Conservation (phyloP, 495 filamentous ascomycete species). For the Hyaloscypha hepaticicola region DNA sequence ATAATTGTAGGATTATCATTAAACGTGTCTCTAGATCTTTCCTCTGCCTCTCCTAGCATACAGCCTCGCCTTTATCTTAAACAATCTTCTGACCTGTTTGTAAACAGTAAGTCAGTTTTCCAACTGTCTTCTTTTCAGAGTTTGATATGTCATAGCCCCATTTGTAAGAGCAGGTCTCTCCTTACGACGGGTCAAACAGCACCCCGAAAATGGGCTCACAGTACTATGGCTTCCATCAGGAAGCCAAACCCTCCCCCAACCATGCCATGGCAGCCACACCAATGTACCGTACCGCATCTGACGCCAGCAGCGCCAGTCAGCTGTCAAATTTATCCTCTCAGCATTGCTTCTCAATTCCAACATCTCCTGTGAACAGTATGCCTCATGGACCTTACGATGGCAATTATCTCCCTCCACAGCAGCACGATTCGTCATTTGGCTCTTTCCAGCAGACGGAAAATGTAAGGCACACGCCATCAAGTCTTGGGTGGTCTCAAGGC, state of each 20-base stretch:
- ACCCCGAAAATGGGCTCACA: neutral
- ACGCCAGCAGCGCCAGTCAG: neutral
- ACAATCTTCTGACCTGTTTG: neutral
- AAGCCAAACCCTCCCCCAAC: neutral
- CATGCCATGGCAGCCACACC: neutral
- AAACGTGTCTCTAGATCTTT: neutral
- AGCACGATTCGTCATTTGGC: neutral
- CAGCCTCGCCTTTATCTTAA: neutral
- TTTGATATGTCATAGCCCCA: neutral
- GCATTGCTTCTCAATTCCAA: neutral
- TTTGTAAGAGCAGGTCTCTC: neutral
- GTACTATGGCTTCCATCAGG: neutral
- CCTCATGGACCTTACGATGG: neutral
- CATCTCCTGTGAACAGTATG: neutral
- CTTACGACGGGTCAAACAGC: neutral
- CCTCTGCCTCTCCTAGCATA: neutral
- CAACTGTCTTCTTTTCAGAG: neutral
- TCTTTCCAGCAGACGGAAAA: neutral
- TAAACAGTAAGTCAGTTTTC: neutral
- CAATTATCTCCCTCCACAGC: neutral
- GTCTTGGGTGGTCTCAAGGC: slow-evolving; percentile 16
- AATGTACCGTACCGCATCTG: neutral
- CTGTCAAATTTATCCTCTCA: neutral
- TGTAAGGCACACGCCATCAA: slow-evolving; percentile 11
- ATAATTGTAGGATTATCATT: neutral